Evolutionary conservation across 208 protist species (phyloP), one percentile per base, ranked within the genome.

Genomic region (Wallacemonas rigidus): DNA sequence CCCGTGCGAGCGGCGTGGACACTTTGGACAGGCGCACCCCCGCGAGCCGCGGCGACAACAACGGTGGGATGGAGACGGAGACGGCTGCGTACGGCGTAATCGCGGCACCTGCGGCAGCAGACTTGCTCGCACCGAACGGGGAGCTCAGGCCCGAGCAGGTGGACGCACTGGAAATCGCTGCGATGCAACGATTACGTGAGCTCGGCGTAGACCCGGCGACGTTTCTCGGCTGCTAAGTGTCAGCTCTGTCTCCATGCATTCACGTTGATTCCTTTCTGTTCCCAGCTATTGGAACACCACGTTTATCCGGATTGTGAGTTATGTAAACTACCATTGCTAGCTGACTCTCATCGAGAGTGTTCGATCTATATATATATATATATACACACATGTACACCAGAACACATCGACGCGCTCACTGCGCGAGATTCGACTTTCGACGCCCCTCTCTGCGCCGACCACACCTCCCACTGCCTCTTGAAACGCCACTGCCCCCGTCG

Each of bases 141-240:
- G 60, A 65, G 41, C 39, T 96, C 58, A 90, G 85, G 55, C 69
- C 81, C 3, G 89, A 96, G 47, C 77, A 96, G 67, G 76, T 96
- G 50, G 80, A 89, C 7, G 54, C 88, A 67, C 79, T 94, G n/a
- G 89, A 96, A 69, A 82, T 80, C 11, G 72, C 80, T 36, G 80
- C 88, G 50, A 81, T 92, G 48, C 73, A 77, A 63, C 75, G 87
- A 35, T 69, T 96, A 63, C 79, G 82, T 38, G 74, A 65, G 1
- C 70, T 96, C 14, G 88, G 87, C 26, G 86, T 88, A 6, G 89
- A 94, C 63, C 90, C 89, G 2, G 72, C 76, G 3, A 60, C 74
- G 26, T 87, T 87, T 72, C 12, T 81, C 12, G 43, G 50, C 26
- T 48, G 12, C 11, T 64, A n/a, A 64, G 38, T 7, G 9, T 14